Evolutionary conservation across 495 filamentous ascomycete genomes (phyloP), one percentile per base, ranked within the genome.

Genomic region (Chaetomium tenue): DNA sequence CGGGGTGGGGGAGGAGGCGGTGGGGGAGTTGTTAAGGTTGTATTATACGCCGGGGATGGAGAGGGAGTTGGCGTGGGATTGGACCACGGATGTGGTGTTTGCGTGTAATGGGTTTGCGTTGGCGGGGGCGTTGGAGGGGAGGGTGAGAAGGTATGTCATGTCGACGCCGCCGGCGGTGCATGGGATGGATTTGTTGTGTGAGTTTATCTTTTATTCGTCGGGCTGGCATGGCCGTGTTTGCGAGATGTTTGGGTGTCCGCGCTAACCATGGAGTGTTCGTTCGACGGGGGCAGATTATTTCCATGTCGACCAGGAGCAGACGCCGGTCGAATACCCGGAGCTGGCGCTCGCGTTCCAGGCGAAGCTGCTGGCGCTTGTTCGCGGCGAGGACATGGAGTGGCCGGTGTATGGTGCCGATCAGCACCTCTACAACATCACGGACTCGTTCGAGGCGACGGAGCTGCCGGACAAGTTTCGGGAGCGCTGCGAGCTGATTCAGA

Each of bases 401-500:
- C 61, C 61, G 25, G 40, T 18, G 42, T 63, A 48, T 39, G 40
- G 61, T 11, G 26, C 26, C 20, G 53, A 44, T 25, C 46, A 58
- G 53, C 30, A 15, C 25, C 2, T 54, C 11, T 54, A 33, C 51
- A 57, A 56, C 48, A 56, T 63, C 40, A 37, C 42, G 6, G 39
- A 58, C 42, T 48, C 33, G 22, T 63, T 63, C 23, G 52, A 63
- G 40, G 23, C 25, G 8, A 30, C 39, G 4, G 22, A 9, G 12
- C 13, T 63, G 12, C 51, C 51, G 23, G 28, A 9, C 5, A 28
- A 58, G 39, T 20, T 58, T 25, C 40, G 23, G 25, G 9, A 78
- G 76, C 28, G 81, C 77, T 63, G 75, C 75, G 50, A 83, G 72
- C 0, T 71, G 67, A 5, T 87, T 74, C 37, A 87, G 70, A 4